Evolutionary conservation across 2,329 filamentous ascomycete genomes (phyloP), one percentile per base, ranked within the genome.

Genomic region (Colletotrichum sojae): DNA sequence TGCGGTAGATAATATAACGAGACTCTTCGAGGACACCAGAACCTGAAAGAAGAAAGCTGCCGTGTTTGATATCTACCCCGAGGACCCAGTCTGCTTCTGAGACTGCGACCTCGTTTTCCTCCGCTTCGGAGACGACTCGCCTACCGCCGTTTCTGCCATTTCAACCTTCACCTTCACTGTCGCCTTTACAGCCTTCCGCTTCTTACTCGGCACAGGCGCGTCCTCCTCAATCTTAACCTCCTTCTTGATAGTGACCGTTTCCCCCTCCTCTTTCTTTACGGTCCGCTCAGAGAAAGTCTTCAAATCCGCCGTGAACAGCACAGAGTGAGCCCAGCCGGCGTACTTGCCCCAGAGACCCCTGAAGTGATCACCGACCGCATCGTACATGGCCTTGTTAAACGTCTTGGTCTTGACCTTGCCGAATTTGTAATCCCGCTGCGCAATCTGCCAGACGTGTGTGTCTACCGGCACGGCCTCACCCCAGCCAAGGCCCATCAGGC

Each of bases 361-460:
- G 75, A 99, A 99, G 75, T 97, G 92, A 71, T 97, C 93, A 0
- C 93, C 96, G 15, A 99, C 90, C 0, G 94, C 93, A 77, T 96
- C 91, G 76, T 99, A 98, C 71, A 94, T 95, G 48, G 87, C 88
- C 77, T 97, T 97, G 15, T 92, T 98, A 71, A 99, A 86, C 54
- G 94, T 95, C 76, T 94, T 95, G 70, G 81, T 92, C 76, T 95
- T 96, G 16, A 88, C 89, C 75, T 91, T 93, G 6, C 94, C 93
- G 75, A 99, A 97, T 68, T 91, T 94, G 82, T 99, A 99, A 79
- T 99, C 96, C 61, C 96, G 88, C 78, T 97, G 94, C 0, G 96
- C 97, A 76, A 99, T 98, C 83, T 98, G 95, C 95, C 95, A 98
- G 13, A 99, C 94, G 81, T 99, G 97, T 1, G 97, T 99, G 79